Percentiles rank a stretch among this genome's conserved stretches.
Evolutionary conservation across 345 rosid genomes (phyloP).

Genomic region (Eucalyptus albens): DNA sequence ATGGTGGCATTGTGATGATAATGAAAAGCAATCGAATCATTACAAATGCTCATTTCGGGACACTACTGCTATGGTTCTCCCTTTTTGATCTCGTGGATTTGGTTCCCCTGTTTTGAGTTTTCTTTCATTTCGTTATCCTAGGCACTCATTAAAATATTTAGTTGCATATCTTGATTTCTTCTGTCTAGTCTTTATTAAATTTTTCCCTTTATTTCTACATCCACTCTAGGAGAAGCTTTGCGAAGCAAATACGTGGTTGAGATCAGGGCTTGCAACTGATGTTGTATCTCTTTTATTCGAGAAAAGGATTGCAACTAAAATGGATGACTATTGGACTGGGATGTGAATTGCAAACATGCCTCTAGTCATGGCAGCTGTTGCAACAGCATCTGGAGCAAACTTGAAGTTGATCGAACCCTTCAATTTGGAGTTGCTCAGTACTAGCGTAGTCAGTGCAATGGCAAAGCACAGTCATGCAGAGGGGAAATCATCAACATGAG

Average conservation of each 20-base stretch:
- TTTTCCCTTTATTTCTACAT: neutral
- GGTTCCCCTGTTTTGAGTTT: neutral
- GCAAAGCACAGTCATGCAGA: conserved; percentile 23
- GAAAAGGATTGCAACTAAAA: conserved; percentile 77
- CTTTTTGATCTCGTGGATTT: neutral
- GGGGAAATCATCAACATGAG: conserved; percentile 98
- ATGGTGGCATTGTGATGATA: too few relatives aligned
- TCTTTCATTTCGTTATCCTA: neutral
- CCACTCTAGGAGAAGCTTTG: conserved; percentile 49
- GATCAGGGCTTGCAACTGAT: conserved; percentile 65
- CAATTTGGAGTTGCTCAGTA: too few relatives aligned
- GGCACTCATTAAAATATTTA: neutral
- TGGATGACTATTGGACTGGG: conserved; percentile 78
- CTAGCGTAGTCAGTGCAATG: too few relatives aligned
- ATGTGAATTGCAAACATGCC: conserved; percentile 79
- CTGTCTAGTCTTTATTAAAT: neutral
- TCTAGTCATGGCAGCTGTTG: conserved; percentile 90
- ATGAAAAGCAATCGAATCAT: neutral
- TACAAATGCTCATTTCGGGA: neutral
- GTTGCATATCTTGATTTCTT: neutral
- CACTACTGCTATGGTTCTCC: neutral
- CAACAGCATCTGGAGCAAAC: conserved; percentile 21
- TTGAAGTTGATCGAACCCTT: too few relatives aligned
- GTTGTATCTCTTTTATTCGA: conserved; percentile 87
- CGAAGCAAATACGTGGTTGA: conserved; percentile 93